phyloP scores from a whole-genome alignment of 2,329 filamentous ascomycete genomes.

The Penicillium sp. region DNA sequence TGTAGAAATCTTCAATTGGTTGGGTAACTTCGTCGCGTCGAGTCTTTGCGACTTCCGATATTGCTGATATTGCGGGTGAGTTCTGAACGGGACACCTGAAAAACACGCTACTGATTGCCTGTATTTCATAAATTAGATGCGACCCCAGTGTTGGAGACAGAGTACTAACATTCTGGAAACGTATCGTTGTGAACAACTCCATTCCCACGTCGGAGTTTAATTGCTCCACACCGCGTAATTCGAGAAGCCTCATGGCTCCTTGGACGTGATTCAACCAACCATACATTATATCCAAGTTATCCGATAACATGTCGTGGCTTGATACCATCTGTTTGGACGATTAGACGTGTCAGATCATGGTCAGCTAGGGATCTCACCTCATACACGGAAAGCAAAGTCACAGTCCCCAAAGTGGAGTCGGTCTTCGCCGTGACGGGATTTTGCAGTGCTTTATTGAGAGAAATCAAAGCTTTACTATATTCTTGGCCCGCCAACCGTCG shows the following conservation, averaged over 20 bases:
- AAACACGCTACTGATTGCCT: conserved; percentile 14
- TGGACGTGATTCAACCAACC: conserved; percentile 15
- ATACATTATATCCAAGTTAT: background rate
- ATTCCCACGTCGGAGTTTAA: conserved; percentile 1
- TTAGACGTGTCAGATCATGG: background rate
- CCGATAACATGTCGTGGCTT: background rate
- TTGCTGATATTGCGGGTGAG: conserved; percentile 5
- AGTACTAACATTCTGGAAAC: conserved; percentile 8
- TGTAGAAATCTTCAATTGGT: conserved; percentile 14
- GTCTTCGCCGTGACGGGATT: conserved; percentile 4
- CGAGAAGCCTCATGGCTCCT: conserved; percentile 13
- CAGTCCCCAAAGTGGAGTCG: conserved; percentile 19
- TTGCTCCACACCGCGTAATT: conserved; percentile 15
- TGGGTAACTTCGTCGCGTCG: background rate
- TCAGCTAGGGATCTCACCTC: conserved; percentile 10
- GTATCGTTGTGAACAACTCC: conserved; percentile 10
- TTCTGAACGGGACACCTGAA: conserved; percentile 2
- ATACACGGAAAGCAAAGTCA: conserved; percentile 16
- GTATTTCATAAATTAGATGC: background rate
- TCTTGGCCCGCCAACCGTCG: conserved; percentile 1
- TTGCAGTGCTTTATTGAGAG: conserved; percentile 12
- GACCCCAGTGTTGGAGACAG: background rate
- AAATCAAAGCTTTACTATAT: conserved; percentile 12
- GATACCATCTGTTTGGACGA: background rate
- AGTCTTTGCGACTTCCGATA: conserved; percentile 7